phyloP scores from a whole-genome alignment of 148 eudicot species.

The Salicornia ramosissima region DNA sequence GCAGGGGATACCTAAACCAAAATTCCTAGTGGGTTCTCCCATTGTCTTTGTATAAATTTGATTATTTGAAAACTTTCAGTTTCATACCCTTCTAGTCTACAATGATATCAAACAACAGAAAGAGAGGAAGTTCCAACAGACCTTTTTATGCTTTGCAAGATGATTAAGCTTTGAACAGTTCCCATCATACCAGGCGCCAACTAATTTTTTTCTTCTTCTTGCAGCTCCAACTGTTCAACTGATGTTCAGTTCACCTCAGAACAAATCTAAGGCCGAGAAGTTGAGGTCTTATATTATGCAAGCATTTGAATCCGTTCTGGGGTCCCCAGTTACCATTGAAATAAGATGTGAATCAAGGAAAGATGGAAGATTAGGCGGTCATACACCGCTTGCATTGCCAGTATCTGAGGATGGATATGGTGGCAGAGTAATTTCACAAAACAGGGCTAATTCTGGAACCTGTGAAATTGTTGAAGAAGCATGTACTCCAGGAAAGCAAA shows the following conservation, averaged over 20 bases:
- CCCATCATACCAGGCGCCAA: background rate
- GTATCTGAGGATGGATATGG: slow-evolving; percentile 27
- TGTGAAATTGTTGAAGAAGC: slow-evolving; percentile 75
- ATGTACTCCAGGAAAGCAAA: slow-evolving; percentile 41
- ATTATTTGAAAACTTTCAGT: too few species aligned
- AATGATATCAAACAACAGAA: background rate
- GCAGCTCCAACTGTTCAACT: slow-evolving; percentile 82
- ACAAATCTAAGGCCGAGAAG: slow-evolving; percentile 77
- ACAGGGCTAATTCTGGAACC: slow-evolving; percentile 33
- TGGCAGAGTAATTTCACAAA: slow-evolving; percentile 22
- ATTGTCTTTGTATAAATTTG: too few species aligned
- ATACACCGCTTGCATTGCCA: slow-evolving; percentile 34
- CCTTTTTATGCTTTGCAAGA: background rate
- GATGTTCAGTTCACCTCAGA: slow-evolving; percentile 60
- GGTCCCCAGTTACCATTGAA: slow-evolving; percentile 78
- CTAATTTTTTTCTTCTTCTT: slow-evolving; percentile 12
- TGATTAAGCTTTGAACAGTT: background rate
- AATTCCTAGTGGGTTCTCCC: too few species aligned
- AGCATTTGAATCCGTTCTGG: slow-evolving; percentile 86
- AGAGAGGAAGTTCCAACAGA: background rate
- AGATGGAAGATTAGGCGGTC: slow-evolving; percentile 31
- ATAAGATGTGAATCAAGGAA: slow-evolving; percentile 57
- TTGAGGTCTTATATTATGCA: slow-evolving; percentile 60
- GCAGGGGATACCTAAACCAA: too few species aligned
- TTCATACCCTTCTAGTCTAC: background rate